Evolutionary conservation across 352 stramenopile genomes (phyloP).

Genomic region (Hyaloperonospora arabidopsidis): DNA sequence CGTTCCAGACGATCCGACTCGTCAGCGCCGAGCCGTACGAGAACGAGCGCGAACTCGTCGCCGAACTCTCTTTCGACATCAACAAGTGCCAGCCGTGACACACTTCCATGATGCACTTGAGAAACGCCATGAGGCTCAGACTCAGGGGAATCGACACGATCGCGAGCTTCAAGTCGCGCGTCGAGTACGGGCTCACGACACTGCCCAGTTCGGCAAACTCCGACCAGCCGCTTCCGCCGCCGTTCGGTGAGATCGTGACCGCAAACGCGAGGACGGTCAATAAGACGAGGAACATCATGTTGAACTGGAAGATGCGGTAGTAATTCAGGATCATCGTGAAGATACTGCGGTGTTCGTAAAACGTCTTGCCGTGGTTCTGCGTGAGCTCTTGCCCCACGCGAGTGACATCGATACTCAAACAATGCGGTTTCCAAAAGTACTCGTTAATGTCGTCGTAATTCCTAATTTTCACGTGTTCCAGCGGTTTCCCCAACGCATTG

Average conservation of each 20-base stretch:
- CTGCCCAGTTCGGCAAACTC: slow-evolving; percentile 52
- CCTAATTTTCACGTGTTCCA: slow-evolving; percentile 69
- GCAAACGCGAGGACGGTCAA: slow-evolving; percentile 48
- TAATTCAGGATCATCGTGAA: slow-evolving; percentile 70
- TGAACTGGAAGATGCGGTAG: slow-evolving; percentile 81
- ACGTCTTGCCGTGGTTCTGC: slow-evolving; percentile 65
- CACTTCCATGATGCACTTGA: slow-evolving; percentile 61
- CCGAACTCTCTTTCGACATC: slow-evolving; percentile 36
- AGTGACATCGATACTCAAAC: slow-evolving; percentile 43
- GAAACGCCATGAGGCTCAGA: slow-evolving; percentile 38
- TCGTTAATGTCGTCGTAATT: slow-evolving; percentile 83
- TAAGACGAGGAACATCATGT: slow-evolving; percentile 60
- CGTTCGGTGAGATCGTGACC: slow-evolving; percentile 48
- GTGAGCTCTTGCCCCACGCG: slow-evolving; percentile 42
- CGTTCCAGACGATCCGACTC: slow-evolving; percentile 53
- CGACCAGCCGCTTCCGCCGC: slow-evolving; percentile 42
- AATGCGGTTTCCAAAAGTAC: slow-evolving; percentile 72
- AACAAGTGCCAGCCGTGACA: slow-evolving; percentile 63
- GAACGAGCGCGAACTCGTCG: slow-evolving; percentile 47
- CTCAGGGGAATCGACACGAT: slow-evolving; percentile 44
- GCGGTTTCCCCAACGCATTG: slow-evolving; percentile 46
- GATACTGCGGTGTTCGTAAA: slow-evolving; percentile 68
- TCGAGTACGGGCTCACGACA: slow-evolving; percentile 46
- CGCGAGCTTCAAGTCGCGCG: slow-evolving; percentile 45
- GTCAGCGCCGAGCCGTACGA: slow-evolving; percentile 48